Conservation (phyloP, 208 protist genomes). For the Leishmania turanica region DNA sequence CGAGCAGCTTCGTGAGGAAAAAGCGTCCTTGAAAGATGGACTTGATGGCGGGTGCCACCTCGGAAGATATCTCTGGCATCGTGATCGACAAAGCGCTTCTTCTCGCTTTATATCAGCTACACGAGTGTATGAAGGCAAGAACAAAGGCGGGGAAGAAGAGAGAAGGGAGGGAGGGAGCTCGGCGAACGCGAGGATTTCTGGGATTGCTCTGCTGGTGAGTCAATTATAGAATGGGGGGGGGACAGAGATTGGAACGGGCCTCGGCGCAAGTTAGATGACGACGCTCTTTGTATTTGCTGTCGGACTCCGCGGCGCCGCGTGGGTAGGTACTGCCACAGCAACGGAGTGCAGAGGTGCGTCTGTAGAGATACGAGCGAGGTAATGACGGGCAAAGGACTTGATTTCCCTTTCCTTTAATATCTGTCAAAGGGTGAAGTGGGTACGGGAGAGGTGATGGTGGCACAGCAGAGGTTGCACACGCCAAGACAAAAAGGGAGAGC, state of each 20-base stretch:
- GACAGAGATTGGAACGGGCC: background rate
- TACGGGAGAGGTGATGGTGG: background rate
- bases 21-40: constrained; percentile 78
- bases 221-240: background rate
- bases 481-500: constrained; percentile 7
- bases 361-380: background rate
- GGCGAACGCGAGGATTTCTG: background rate
- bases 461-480: background rate
- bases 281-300: background rate
- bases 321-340: background rate
- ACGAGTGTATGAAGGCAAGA: background rate
- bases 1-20: constrained; percentile 83
- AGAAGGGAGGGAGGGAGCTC: background rate
- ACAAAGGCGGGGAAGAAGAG: background rate
- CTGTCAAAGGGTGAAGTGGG: background rate
- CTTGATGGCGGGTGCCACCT: constrained; percentile 22
- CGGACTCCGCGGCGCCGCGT: background rate
- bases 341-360: background rate
- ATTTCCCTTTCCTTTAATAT: too few relatives aligned
- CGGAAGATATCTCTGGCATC: constrained; percentile 32
- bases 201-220: background rate
- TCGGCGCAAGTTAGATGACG: background rate
- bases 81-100: background rate
- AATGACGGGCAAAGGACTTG: background rate
- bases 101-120: background rate